Percentiles rank a stretch among this genome's conserved stretches.
These are phyloP conservation scores for Panicum hallii DNA, from an alignment of 202 grass and related monocot species.

Conservation along the genomic window DNA sequence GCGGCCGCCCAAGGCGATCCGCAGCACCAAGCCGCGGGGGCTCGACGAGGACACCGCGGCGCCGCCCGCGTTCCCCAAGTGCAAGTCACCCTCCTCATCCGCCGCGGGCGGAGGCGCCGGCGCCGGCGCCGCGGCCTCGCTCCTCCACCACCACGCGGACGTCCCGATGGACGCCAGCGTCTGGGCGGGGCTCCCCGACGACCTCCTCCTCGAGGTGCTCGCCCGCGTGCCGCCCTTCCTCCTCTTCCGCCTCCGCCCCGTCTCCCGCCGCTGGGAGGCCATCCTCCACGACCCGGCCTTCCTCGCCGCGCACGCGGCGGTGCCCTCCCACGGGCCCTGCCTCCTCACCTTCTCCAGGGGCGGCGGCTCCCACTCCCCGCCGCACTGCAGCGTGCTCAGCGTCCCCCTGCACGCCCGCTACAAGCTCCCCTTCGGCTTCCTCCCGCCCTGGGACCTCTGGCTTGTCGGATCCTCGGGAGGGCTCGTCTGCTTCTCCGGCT, in stretches of 20 bases:
- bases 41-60: slow-evolving; percentile 84
- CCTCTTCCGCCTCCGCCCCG: slow-evolving; percentile 71
- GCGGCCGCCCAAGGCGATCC: slow-evolving; percentile 69
- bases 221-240: slow-evolving; percentile 87
- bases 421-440: slow-evolving; percentile 73
- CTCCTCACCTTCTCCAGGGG: slow-evolving; percentile 78
- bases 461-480: slow-evolving; percentile 89
- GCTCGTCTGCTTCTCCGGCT: slow-evolving; percentile 89
- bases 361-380: slow-evolving; percentile 29
- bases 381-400: slow-evolving; percentile 80
- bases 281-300: slow-evolving; percentile 73
- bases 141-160: slow-evolving; percentile 58
- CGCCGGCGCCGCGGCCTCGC: slow-evolving; percentile 15
- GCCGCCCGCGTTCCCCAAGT: slow-evolving; percentile 48
- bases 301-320: slow-evolving; percentile 68
- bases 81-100: slow-evolving; percentile 13
- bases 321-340: slow-evolving; percentile 80
- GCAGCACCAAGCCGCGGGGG: slow-evolving; percentile 80
- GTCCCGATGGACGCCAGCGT: slow-evolving; percentile 71
- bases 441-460: slow-evolving; percentile 90
- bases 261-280: slow-evolving; percentile 75
- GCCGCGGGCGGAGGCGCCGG: slow-evolving; percentile 8
- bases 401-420: slow-evolving; percentile 79
- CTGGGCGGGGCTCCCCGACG: slow-evolving; percentile 77
- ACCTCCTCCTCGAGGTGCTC: slow-evolving; percentile 78